Base-by-base conservation (phyloP, 2,329 filamentous ascomycete species). In the Arthrobotrys sinensis region DNA sequence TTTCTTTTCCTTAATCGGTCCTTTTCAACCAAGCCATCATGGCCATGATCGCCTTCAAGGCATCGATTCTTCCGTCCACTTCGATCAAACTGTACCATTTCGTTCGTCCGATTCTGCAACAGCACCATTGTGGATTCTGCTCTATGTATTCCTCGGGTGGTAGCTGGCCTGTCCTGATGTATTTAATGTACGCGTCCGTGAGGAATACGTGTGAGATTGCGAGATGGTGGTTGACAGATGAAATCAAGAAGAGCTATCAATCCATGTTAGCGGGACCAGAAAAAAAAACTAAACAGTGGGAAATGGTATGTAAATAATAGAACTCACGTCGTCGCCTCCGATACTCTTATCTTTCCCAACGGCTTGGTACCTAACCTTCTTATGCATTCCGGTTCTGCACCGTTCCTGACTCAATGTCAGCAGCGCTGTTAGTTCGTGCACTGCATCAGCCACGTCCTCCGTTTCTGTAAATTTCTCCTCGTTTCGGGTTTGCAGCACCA, bases 141-240 rank as follows among this genome's bases (percentile, higher is more conserved):
- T 55, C 50, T 2, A 21, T 52, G 48, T 72, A 73, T 50, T 69
- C 64, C 2, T 67, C 55, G 21, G 62, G 24, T 16, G 67, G 81
- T 52, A 80, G 62, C 48, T 80, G 71, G 45, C 81, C 81, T 0
- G 81, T 82, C 68, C 80, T 76, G 64, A 82, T 66, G 67, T 80
- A 82, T 53, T 79, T 78, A 46, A 81, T 46, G 60, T 82, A 82
- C 36, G 80, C 79, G 21, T 81, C 78, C 21, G 80, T 79, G 32
- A 82, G 65, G 52, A 80, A 80, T 21, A 80, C 70, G 45, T 81
- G 80, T 16, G 80, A 80, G 62, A 82, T 77, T 4, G 80, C 79
- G 38, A 82, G 53, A 53, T 82, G 81, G 48, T 80, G 78, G 69
- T 82, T 80, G 43, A 82, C 76, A 19, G 70, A 66, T 50, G 81